These are phyloP conservation scores for Scleroderma citrinum DNA, from an alignment of 768 basidiomycete species.

Conservation along the genomic window DNA sequence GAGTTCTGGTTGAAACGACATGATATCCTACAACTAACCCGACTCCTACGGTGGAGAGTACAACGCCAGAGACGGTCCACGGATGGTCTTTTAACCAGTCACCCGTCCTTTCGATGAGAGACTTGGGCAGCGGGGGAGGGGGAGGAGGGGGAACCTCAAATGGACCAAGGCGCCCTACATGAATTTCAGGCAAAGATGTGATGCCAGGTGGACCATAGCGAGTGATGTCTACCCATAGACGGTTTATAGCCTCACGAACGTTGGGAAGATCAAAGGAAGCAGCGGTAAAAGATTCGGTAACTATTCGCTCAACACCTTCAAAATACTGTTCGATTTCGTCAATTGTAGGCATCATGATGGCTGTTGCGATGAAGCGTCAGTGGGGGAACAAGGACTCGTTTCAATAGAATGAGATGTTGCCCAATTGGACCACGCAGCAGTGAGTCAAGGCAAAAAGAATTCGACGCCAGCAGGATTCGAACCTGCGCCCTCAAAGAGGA, in stretches of 20 bases:
- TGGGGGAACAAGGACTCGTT: background rate
- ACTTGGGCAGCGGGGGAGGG: constrained; percentile 46
- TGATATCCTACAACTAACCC: constrained; percentile 58
- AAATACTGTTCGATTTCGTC: constrained; percentile 72
- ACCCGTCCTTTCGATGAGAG: constrained; percentile 40
- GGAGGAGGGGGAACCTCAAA: constrained; percentile 69
- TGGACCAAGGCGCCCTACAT: constrained; percentile 59
- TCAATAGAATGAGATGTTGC: background rate
- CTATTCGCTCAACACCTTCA: constrained; percentile 55
- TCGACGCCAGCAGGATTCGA: constrained; percentile 63
- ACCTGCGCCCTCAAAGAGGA: constrained; percentile 67
- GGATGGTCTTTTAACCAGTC: constrained; percentile 57
- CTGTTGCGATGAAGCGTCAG: constrained; percentile 1
- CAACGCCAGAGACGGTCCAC: constrained; percentile 51
- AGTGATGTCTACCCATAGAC: constrained; percentile 73
- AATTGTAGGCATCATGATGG: constrained; percentile 34
- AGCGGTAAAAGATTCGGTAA: constrained; percentile 49
- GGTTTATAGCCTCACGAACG: constrained; percentile 58
- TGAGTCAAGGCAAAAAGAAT: constrained; percentile 9
- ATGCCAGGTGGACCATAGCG: constrained; percentile 65
- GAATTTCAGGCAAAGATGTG: constrained; percentile 43
- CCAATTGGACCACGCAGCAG: background rate
- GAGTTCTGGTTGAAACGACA: constrained; percentile 15
- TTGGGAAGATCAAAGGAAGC: constrained; percentile 57
- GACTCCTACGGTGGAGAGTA: constrained; percentile 52